A percentile compares a stretch with the other conserved stretches of the same genome.
These are phyloP conservation scores for Phialophora verrucosa DNA, from an alignment of 2,329 filamentous ascomycete genomes.

Conservation along the genomic window DNA sequence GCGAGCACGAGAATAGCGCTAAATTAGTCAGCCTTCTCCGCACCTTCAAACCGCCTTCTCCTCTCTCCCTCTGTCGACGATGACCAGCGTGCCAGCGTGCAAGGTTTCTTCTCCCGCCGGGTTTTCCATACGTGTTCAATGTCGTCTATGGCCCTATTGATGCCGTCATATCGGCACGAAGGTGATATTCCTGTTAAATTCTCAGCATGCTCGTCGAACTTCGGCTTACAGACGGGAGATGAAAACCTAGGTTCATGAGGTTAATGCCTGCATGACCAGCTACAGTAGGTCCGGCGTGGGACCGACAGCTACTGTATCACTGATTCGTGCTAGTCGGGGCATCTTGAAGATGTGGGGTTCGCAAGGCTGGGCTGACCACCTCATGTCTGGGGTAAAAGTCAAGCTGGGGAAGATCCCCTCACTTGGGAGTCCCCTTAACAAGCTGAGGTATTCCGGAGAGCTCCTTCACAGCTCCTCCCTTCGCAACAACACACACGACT, in stretches of 20 bases:
- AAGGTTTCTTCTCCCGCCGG: neutral
- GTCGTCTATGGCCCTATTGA: neutral
- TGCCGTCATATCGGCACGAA: neutral
- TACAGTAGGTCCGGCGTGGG: neutral
- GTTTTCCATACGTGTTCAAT: neutral
- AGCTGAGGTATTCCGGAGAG: neutral
- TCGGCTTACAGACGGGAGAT: neutral
- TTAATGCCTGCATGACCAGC: neutral
- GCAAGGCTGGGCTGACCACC: neutral
- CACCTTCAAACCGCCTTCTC: neutral
- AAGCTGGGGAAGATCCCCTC: slow-evolving; percentile 9
- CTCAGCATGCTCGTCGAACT: neutral
- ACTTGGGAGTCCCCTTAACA: neutral
- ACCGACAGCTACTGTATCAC: neutral
- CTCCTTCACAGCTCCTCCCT: neutral
- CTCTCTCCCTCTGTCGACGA: neutral
- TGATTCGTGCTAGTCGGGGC: neutral
- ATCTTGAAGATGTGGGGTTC: slow-evolving; percentile 14
- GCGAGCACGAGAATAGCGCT: slow-evolving; percentile 9
- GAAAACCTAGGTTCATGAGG: neutral
- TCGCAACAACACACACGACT: neutral
- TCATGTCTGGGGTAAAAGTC: slow-evolving; percentile 10
- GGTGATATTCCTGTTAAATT: neutral
- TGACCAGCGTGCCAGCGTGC: neutral
- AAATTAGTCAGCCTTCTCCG: slow-evolving; percentile 4